Percentiles rank a stretch among this genome's conserved stretches.
Evolutionary conservation across 495 filamentous ascomycete genomes (phyloP).

Genomic region (Penicillium steckii): DNA sequence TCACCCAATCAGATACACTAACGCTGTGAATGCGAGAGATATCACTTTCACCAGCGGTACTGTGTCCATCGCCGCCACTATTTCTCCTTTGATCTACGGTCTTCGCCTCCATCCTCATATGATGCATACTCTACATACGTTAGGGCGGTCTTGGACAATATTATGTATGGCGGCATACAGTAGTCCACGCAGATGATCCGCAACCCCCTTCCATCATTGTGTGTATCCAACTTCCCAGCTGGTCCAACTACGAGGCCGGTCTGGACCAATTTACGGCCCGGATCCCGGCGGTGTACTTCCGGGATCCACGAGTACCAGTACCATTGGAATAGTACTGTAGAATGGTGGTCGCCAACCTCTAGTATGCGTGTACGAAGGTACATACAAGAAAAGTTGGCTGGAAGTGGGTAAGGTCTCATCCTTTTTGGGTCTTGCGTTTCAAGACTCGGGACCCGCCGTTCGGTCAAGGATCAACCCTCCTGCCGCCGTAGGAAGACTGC

Average conservation of each 20-base stretch:
- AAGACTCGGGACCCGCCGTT: slow-evolving; percentile 15
- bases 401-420: slow-evolving; percentile 16
- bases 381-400: no score
- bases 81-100: not conserved
- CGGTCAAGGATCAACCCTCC: slow-evolving; percentile 11
- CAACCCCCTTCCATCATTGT: not conserved
- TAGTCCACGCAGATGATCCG: slow-evolving; percentile 13
- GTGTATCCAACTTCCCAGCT: not conserved
- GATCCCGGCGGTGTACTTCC: slow-evolving; percentile 2
- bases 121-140: not conserved
- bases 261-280: slow-evolving; percentile 1
- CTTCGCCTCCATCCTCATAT: not conserved
- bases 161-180: no score
- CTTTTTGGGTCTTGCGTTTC: slow-evolving; percentile 8
- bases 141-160: no score
- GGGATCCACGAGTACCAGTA: slow-evolving; percentile 5
- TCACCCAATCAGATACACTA: not conserved
- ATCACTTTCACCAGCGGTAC: not conserved
- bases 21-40: not conserved
- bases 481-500: slow-evolving; percentile 11
- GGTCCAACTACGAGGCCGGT: not conserved
- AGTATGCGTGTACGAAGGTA: not conserved
- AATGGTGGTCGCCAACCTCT: slow-evolving; percentile 8
- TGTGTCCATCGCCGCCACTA: not conserved
- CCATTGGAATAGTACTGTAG: slow-evolving; percentile 1